Percentiles rank a stretch among this genome's conserved stretches.
Conservation (phyloP, 805 yeast species). For the Pichia scutulata region DNA sequence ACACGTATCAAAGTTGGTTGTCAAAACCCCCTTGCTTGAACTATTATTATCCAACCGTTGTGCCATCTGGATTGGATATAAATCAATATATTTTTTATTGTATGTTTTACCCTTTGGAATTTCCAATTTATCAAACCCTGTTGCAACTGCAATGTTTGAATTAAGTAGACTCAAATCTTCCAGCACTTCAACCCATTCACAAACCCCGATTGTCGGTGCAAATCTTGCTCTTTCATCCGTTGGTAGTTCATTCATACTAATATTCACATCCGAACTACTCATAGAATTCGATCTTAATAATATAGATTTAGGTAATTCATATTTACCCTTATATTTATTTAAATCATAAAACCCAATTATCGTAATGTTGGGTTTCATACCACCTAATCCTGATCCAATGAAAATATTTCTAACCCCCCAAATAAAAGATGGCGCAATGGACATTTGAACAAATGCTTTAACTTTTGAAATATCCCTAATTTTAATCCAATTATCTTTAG, state of each 20-base stretch:
- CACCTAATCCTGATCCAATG: conserved; percentile 94
- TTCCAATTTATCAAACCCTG: conserved; percentile 63
- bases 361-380: conserved; percentile 94
- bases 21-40: conserved; percentile 49
- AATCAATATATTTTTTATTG: conserved; percentile 56
- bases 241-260: conserved; percentile 15
- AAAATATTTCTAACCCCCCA: conserved; percentile 96
- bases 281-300: not conserved
- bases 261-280: not conserved
- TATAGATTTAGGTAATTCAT: conserved; percentile 12
- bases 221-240: conserved; percentile 67
- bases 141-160: conserved; percentile 89
- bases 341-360: conserved; percentile 84
- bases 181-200: conserved; percentile 85
- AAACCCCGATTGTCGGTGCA: conserved; percentile 60
- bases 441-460: conserved; percentile 92
- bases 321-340: conserved; percentile 15
- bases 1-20: conserved; percentile 93
- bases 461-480: conserved; percentile 69
- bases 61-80: conserved; percentile 96
- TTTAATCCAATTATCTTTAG: conserved; percentile 75
- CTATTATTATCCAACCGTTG: conserved; percentile 46
- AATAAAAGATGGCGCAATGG: conserved; percentile 75
- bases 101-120: conserved; percentile 46
- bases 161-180: conserved; percentile 87